Conservation (phyloP, 2,329 filamentous ascomycete genomes). For the Paracoccidioides brasiliensis region DNA sequence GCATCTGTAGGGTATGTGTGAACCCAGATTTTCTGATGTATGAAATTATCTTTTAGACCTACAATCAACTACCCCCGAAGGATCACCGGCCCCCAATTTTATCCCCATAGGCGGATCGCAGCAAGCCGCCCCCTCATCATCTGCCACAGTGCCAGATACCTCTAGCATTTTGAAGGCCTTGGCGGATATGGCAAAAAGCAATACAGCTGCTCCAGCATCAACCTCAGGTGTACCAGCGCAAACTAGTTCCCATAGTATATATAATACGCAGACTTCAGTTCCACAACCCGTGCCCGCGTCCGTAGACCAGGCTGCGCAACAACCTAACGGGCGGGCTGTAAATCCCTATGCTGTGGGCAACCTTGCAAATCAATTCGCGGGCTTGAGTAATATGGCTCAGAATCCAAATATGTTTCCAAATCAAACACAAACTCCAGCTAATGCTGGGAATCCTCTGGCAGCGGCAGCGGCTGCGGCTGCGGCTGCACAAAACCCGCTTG, state of each 20-base stretch:
- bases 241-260: constrained; percentile 36
- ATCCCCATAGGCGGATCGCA: constrained; percentile 25
- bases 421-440: constrained; percentile 22
- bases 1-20: constrained; percentile 8
- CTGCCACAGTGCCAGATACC: constrained; percentile 38
- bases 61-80: constrained; percentile 56
- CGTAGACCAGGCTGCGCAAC: constrained; percentile 33
- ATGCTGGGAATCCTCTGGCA: constrained; percentile 30
- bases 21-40: constrained; percentile 18
- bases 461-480: constrained; percentile 8
- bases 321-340: constrained; percentile 34
- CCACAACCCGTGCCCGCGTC: constrained; percentile 28
- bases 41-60: constrained; percentile 35
- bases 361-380: constrained; percentile 38
- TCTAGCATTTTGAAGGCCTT: constrained; percentile 63
- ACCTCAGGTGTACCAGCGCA: constrained; percentile 22
- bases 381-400: constrained; percentile 28
- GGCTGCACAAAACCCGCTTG: constrained; percentile 26
- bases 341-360: constrained; percentile 39
- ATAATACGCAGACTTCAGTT: constrained; percentile 35
- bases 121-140: constrained; percentile 13
- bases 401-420: constrained; percentile 25
- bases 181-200: constrained; percentile 68
- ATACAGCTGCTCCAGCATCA: constrained; percentile 38
- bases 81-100: constrained; percentile 36